Conservation (phyloP, 2,329 filamentous ascomycete genomes). For the Pseudocercospora vitis region DNA sequence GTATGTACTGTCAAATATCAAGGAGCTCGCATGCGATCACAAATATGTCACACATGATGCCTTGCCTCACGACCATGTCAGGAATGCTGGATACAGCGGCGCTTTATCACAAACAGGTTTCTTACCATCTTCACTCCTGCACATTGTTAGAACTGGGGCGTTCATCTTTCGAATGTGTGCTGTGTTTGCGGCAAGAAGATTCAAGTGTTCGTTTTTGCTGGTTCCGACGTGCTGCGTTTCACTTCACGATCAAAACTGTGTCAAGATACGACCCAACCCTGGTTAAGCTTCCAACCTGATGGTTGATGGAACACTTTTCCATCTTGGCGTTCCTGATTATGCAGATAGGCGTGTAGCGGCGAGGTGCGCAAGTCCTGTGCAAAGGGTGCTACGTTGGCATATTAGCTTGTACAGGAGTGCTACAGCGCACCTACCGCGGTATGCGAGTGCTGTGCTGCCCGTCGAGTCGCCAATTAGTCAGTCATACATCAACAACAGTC, state of each 20-base stretch:
- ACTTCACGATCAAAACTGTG: not conserved
- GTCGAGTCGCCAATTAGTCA: no score
- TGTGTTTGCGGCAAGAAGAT: not conserved
- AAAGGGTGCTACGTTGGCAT: no score
- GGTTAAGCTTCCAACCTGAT: not conserved
- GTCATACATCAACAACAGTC: no score
- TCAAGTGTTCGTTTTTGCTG: no score
- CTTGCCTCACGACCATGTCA: not conserved
- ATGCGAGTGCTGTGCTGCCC: no score
- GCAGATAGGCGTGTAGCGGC: no score
- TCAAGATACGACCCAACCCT: conserved; percentile 1
- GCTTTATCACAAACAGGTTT: conserved; percentile 2
- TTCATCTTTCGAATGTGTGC: not conserved
- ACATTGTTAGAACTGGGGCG: not conserved
- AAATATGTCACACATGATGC: conserved; percentile 2
- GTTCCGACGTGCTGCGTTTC: conserved; percentile 2
- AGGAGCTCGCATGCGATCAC: no score
- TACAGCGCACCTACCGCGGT: no score
- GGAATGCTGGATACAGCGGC: not conserved
- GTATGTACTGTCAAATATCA: not conserved
- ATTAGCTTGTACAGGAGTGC: no score
- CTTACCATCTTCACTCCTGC: not conserved
- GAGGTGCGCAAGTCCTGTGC: no score
- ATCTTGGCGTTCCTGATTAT: no score
- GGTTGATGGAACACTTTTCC: no score